These are phyloP conservation scores for Daldinia eschscholtzii DNA, from an alignment of 2,329 filamentous ascomycete species.

Conservation along the genomic window DNA sequence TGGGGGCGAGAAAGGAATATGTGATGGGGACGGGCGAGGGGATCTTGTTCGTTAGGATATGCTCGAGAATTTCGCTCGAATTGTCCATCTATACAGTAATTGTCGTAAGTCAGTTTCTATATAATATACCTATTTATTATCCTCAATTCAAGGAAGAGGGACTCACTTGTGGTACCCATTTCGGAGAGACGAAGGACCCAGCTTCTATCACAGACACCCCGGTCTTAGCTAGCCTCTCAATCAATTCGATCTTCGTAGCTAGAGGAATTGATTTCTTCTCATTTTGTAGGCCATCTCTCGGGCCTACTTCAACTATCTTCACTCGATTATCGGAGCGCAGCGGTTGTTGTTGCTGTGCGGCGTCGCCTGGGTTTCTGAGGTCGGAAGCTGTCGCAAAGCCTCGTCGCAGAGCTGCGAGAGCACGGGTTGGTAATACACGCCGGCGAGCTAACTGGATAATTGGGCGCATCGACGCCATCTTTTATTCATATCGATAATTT, in stretches of 20 bases:
- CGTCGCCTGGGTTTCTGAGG: constrained; percentile 39
- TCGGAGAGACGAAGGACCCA: constrained; percentile 75
- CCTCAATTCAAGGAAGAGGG: background rate
- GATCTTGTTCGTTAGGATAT: constrained; percentile 71
- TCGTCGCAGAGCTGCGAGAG: constrained; percentile 40
- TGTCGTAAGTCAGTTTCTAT: constrained; percentile 30
- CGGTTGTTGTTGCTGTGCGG: constrained; percentile 22
- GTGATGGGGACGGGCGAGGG: constrained; percentile 69
- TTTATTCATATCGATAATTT: constrained; percentile 45
- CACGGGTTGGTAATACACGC: constrained; percentile 33
- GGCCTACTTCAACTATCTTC: constrained; percentile 74
- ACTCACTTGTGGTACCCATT: constrained; percentile 74
- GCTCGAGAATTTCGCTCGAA: constrained; percentile 78
- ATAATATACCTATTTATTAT: constrained; percentile 1
- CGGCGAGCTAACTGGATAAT: constrained; percentile 48
- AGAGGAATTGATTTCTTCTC: constrained; percentile 71
- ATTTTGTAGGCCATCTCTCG: constrained; percentile 77
- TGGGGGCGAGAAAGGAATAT: constrained; percentile 86
- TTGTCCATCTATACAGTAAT: constrained; percentile 78
- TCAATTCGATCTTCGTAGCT: constrained; percentile 72
- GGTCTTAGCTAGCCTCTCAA: constrained; percentile 67
- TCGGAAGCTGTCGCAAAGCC: constrained; percentile 52
- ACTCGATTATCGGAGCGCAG: constrained; percentile 49
- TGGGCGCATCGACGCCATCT: constrained; percentile 52
- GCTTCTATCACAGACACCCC: constrained; percentile 73